These are phyloP conservation scores for Castanea mollissima DNA, from an alignment of 306 rosid species.

Conservation along the genomic window DNA sequence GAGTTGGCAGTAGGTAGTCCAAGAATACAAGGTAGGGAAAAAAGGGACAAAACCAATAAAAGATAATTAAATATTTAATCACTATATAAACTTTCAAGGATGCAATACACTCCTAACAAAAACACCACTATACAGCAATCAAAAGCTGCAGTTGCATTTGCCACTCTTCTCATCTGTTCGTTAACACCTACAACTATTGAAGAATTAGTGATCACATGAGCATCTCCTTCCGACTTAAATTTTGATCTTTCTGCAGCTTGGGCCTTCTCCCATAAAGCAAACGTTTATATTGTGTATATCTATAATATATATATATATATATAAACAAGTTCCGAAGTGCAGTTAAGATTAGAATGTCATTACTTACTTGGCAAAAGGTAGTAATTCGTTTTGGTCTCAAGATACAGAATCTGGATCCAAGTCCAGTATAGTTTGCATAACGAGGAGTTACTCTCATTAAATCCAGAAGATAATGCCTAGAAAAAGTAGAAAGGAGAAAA, in stretches of 20 bases:
- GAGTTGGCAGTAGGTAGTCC: background rate
- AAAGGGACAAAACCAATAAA: background rate
- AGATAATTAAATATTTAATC: background rate
- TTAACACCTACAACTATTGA: slow-evolving; percentile 18
- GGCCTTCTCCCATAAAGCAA: slow-evolving; percentile 49
- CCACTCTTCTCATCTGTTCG: slow-evolving; percentile 34
- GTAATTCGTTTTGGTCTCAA: slow-evolving; percentile 84
- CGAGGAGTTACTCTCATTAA: slow-evolving; percentile 97
- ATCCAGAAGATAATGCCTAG: slow-evolving; percentile 96
- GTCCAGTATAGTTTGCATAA: slow-evolving; percentile 86
- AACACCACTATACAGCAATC: background rate
- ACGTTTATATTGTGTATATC: slow-evolving; percentile 6
- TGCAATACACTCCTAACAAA: background rate
- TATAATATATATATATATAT: slow-evolving; percentile 11
- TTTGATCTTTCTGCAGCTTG: slow-evolving; percentile 55
- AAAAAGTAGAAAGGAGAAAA: background rate
- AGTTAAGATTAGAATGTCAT: background rate
- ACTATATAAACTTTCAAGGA: background rate
- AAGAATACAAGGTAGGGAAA: background rate
- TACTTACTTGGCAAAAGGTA: slow-evolving; percentile 73
- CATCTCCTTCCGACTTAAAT: slow-evolving; percentile 47
- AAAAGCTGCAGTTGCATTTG: slow-evolving; percentile 13
- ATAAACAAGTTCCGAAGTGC: background rate
- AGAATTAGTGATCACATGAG: slow-evolving; percentile 29
- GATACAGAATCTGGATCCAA: slow-evolving; percentile 84